Conservation (phyloP, 345 rosid species). For the Chamaenerion angustifolium region DNA sequence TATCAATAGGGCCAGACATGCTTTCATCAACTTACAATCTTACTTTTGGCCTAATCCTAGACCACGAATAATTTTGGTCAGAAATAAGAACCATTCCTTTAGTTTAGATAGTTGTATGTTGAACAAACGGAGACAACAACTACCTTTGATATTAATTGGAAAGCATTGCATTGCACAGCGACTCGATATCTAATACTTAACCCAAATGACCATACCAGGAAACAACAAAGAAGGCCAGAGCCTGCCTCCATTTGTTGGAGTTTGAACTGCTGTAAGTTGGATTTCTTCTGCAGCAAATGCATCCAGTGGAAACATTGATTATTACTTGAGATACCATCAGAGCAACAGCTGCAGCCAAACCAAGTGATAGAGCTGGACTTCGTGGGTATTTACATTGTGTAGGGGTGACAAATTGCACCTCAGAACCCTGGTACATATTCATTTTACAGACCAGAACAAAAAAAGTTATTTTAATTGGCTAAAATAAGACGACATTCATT, state of each 20-base stretch:
- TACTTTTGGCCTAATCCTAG: too few relatives aligned
- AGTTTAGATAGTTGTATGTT: too few relatives aligned
- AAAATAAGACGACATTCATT: neutral
- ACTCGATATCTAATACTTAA: too few relatives aligned
- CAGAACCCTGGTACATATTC: constrained; percentile 34
- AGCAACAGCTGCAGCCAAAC: constrained; percentile 50
- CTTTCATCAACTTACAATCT: too few relatives aligned
- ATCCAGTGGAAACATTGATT: constrained; percentile 45
- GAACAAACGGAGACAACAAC: too few relatives aligned
- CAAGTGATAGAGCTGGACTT: constrained; percentile 61
- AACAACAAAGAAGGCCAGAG: constrained; percentile 53
- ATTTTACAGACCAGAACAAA: neutral
- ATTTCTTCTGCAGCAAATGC: constrained; percentile 63
- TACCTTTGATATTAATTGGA: too few relatives aligned
- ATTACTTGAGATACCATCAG: constrained; percentile 59
- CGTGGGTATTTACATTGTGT: constrained; percentile 51
- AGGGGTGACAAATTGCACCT: constrained; percentile 30
- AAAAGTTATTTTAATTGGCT: neutral
- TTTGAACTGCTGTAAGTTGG: constrained; percentile 25
- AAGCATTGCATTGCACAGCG: too few relatives aligned
- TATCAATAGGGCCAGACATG: too few relatives aligned
- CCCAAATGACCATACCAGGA: constrained; percentile 45
- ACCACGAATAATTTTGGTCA: too few relatives aligned
- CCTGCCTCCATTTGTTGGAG: constrained; percentile 39
- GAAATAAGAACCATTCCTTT: too few relatives aligned